Evolutionary conservation across 495 filamentous ascomycete genomes (phyloP).

Genomic region (Astrothelium macrocarpum): DNA sequence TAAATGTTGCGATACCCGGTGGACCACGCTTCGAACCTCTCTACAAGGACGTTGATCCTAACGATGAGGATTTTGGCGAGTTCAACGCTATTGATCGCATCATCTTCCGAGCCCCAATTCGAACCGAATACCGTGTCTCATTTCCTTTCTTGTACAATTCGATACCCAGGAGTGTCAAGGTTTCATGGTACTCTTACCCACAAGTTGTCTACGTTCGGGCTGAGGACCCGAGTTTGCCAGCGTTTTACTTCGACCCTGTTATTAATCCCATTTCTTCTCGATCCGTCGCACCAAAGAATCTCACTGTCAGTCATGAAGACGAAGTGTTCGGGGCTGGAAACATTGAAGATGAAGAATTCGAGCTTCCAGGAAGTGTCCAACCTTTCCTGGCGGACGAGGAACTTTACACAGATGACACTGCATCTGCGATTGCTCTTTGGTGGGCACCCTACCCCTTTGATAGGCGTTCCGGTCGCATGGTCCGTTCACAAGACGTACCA

Average conservation of each 20-base stretch:
- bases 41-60: constrained; percentile 98
- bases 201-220: constrained; percentile 84
- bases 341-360: constrained; percentile 66
- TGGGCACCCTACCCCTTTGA: constrained; percentile 98
- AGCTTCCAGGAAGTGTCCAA: constrained; percentile 68
- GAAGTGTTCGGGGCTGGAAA: constrained; percentile 82
- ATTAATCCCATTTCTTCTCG: constrained; percentile 97
- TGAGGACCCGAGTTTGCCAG: constrained; percentile 81
- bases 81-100: constrained; percentile 99
- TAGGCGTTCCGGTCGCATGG: constrained; percentile 92
- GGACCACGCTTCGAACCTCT: constrained; percentile 95
- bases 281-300: constrained; percentile 88
- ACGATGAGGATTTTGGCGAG: constrained; percentile 98
- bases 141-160: constrained; percentile 96
- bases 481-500: constrained; percentile 92
- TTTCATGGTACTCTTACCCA: constrained; percentile 89
- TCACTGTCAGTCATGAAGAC: constrained; percentile 88
- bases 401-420: constrained; percentile 79
- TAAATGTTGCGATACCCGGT: constrained; percentile 95
- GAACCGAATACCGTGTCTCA: constrained; percentile 91
- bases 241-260: constrained; percentile 94
- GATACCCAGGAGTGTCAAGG: constrained; percentile 83
- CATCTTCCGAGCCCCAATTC: constrained; percentile 92
- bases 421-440: constrained; percentile 89
- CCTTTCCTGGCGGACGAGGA: constrained; percentile 88